These are phyloP conservation scores for Cadophora sp. DNA, from an alignment of 2,329 filamentous ascomycete species.

Conservation along the genomic window DNA sequence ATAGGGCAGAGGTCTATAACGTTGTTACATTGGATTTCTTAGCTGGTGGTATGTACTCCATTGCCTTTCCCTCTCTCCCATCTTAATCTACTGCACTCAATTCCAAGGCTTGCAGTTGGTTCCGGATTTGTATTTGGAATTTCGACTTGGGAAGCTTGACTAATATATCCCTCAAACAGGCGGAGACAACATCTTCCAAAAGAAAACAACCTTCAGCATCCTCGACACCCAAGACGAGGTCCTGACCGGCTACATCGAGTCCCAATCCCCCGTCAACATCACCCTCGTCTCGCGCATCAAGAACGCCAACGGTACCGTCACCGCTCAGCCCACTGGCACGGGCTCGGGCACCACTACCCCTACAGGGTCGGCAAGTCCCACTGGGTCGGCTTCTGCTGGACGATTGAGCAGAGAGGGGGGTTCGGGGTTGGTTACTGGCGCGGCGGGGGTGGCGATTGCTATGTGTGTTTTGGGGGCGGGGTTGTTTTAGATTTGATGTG, in stretches of 20 bases:
- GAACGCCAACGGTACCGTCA: slow-evolving; percentile 23
- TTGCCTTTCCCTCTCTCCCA: neutral
- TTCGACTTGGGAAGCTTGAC: too few species aligned
- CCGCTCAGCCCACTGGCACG: neutral
- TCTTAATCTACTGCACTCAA: neutral
- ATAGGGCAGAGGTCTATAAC: slow-evolving; percentile 56
- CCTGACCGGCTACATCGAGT: slow-evolving; percentile 56
- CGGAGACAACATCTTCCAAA: slow-evolving; percentile 65
- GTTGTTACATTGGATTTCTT: slow-evolving; percentile 70
- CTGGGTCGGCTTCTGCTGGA: slow-evolving; percentile 5
- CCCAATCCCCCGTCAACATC: slow-evolving; percentile 29
- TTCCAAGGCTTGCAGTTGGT: too few species aligned
- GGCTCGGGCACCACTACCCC: neutral
- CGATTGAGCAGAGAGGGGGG: neutral
- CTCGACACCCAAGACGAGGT: slow-evolving; percentile 63
- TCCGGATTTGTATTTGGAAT: too few species aligned
- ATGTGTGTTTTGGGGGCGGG: neutral
- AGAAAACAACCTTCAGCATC: slow-evolving; percentile 50
- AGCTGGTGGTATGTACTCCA: slow-evolving; percentile 48
- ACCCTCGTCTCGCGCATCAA: slow-evolving; percentile 24
- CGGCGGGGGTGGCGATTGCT: neutral
- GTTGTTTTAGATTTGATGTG: too few species aligned
- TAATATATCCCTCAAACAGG: slow-evolving; percentile 37
- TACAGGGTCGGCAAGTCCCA: neutral
- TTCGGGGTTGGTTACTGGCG: neutral